These are phyloP conservation scores for Caryocar brasiliense DNA, from an alignment of 441 rosid genomes.

Conservation along the genomic window DNA sequence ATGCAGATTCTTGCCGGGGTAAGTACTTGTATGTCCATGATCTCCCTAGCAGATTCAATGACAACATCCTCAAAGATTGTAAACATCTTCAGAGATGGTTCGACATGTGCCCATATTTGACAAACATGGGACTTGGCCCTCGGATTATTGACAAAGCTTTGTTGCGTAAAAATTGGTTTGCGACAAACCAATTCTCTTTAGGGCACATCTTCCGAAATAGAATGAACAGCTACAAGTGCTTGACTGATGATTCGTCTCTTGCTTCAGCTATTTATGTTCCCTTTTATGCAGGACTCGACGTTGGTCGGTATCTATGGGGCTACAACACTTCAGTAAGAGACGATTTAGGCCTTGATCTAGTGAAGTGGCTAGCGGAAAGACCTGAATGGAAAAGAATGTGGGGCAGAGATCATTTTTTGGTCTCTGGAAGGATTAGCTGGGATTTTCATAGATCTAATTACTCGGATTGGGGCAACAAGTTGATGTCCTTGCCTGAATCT, in stretches of 20 bases:
- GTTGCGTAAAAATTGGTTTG: constrained; percentile 22
- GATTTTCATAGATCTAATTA: constrained; percentile 36
- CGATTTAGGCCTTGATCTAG: constrained; percentile 25
- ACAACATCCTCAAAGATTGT: constrained; percentile 28
- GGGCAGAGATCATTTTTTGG: constrained; percentile 67
- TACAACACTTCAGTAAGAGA: constrained; percentile 31
- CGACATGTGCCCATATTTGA: constrained; percentile 24
- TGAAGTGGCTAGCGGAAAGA: constrained; percentile 30
- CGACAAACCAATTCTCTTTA: constrained; percentile 35
- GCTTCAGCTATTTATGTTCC: constrained; percentile 64
- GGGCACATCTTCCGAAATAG: constrained; percentile 33
- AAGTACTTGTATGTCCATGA: constrained; percentile 39
- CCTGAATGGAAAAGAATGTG: constrained; percentile 44
- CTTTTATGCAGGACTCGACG: constrained; percentile 45
- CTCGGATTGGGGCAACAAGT: constrained; percentile 47
- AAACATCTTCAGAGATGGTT: constrained; percentile 4
- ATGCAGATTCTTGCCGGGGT: constrained; percentile 23
- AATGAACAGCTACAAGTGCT: constrained; percentile 48
- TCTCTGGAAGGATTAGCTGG: constrained; percentile 58
- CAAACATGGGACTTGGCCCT: constrained; percentile 32
- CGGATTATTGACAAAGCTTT: constrained; percentile 16
- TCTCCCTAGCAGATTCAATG: constrained; percentile 39
- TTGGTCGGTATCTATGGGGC: constrained; percentile 43
- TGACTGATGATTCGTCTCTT: constrained; percentile 36
- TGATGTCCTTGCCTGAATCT: constrained; percentile 49